Base-by-base conservation (phyloP, 2,329 filamentous ascomycete genomes). In the Stachybotrys chartarum region DNA sequence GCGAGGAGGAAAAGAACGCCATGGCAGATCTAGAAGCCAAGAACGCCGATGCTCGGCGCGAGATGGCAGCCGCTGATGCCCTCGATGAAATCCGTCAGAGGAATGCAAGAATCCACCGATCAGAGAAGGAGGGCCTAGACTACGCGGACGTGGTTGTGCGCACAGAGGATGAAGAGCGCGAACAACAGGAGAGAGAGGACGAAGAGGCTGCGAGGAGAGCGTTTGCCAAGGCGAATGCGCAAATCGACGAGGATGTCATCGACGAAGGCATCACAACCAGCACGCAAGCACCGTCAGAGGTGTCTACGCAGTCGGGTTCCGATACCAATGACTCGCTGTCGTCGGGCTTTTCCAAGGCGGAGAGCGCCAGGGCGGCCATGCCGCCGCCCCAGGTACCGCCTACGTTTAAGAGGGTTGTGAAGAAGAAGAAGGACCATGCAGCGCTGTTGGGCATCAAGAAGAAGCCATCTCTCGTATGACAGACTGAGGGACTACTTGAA, bases 21-120 rank as follows among this genome's bases (percentile, higher is more conserved):
- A 99, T 99, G 95, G 88, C 88, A 56, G 92, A 97, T 68, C 75
- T 99, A 50, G 94, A 99, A 74, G 87, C 88, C 59, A 97, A 97
- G 76, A 96, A 93, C 55, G 76, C 88, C 24, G 94, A 99, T 70
- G 92, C 92, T 1, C 92, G 94, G 76, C 81, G 88, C 46, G 94
- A 99, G 72, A 99, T 99, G 92, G 90, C 89, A 17, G 90, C 97
- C 49, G 94, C 94, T 2, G 94, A 99, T 75, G 93, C 92, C 7
- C 75, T 99, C 55, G 94, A 99, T 70, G 92, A 97, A 74, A 97
- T 99, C 56, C 80, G 93, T 55, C 93, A 90, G 53, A 78, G 93
- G 60, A 99, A 99, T 73, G 94, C 94, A 7, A 80, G 91, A 59
- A 85, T 94, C 52, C 90, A 96, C 70, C 81, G 88, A 60, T 87